A percentile compares a stretch with the other conserved stretches of the same genome.
phyloP scores from a whole-genome alignment of 2,329 filamentous ascomycete species.

The Diaporthe velutina region DNA sequence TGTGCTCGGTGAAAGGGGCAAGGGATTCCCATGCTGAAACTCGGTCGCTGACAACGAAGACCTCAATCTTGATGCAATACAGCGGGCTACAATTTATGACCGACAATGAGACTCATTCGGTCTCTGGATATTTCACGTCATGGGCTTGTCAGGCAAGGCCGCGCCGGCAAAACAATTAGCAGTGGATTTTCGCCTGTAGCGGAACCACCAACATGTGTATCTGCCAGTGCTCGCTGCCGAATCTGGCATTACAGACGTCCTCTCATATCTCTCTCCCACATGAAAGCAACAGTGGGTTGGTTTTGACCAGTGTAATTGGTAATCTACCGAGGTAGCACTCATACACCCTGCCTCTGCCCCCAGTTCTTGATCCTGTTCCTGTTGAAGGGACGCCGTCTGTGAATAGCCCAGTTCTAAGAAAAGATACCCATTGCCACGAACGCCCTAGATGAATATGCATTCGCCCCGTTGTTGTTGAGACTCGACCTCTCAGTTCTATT shows the following conservation, averaged over 20 bases:
- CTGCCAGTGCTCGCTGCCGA: not conserved
- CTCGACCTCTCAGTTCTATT: constrained; percentile 17
- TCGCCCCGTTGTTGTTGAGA: constrained; percentile 11
- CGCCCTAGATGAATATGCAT: constrained; percentile 39
- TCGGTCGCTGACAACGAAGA: too few relatives aligned
- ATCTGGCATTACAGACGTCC: not conserved
- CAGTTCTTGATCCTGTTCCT: constrained; percentile 32
- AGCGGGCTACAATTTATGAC: not conserved
- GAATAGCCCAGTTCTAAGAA: constrained; percentile 16
- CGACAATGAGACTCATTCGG: too few relatives aligned
- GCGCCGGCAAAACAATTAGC: not conserved
- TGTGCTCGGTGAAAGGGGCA: too few relatives aligned
- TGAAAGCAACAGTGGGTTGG: not conserved
- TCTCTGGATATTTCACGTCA: not conserved
- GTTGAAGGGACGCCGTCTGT: constrained; percentile 33
- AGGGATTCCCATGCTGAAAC: not conserved
- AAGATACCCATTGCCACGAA: constrained; percentile 34
- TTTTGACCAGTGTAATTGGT: not conserved
- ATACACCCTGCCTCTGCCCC: not conserved
- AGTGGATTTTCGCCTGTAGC: not conserved
- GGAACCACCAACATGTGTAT: not conserved
- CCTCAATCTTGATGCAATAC: not conserved
- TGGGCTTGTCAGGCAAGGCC: not conserved
- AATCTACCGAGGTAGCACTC: constrained; percentile 4
- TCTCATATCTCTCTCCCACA: too few relatives aligned